Base-by-base conservation (phyloP, 306 rosid genomes). In the Fragaria vesca region DNA sequence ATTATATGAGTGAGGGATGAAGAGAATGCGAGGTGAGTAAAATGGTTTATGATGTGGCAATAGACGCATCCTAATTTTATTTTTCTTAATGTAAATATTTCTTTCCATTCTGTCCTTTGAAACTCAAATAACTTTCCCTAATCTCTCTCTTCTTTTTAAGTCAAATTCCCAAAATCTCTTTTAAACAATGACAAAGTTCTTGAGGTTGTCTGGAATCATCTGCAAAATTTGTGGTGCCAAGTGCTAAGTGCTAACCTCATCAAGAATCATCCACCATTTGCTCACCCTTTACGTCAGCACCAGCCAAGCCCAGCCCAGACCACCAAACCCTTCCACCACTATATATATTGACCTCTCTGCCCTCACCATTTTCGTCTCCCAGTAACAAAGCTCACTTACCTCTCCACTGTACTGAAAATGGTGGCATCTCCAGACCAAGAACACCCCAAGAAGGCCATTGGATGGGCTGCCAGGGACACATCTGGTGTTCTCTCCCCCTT, bases 401-500 rank as follows among this genome's bases (percentile, higher is more conserved):
- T 36, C 40, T 18, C 18, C 12, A 54, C 21, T 52, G 24, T 52
- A 52, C 61, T 55, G 2, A 65, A 17, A 65, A 48, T 76, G 58
- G 77, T 5, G 38, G 30, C 34, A 17, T 36, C 80, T 4, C 10
- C 76, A 42, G 77, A 70, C 3, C 42, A 40, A 36, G 73, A 82
- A 40, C 86, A 58, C 24, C 80, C 82, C 40, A 69, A 9, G 28
- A 74, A 83, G 52, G 80, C 86, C 5, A 69, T 78, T 20, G 80
- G 83, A 51, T 83, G 80, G 86, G 86, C 86, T 5, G 80, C 83
- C 15, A 61, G 63, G 54, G 83, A 83, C 15, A 10, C 78, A 18
- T 83, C 80, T 17, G 80, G 80, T 17, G 13, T 75, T 50, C 83
- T 83, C 13, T 83, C 86, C 63, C 80, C 83, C 7, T 83, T 83